Conservation (phyloP, 768 basidiomycete species). For the Termitomyces sp. region DNA sequence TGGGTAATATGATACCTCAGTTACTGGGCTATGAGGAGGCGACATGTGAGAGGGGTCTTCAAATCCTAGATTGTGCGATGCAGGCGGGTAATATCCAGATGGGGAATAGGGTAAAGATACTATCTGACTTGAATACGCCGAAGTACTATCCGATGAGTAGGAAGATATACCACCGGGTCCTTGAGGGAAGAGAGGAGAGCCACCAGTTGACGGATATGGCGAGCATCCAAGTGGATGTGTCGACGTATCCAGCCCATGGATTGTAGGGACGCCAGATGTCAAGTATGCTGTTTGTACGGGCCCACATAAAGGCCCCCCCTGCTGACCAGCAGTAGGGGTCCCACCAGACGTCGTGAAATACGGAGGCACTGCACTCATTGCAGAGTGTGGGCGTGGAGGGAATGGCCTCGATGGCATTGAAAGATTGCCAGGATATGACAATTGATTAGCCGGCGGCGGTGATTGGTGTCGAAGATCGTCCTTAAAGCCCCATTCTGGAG, state of each 20-base stretch:
- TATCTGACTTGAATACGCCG: constrained; percentile 15
- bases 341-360: neutral
- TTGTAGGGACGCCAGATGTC: constrained; percentile 4
- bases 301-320: constrained; percentile 1
- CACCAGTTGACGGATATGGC: constrained; percentile 17
- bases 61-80: constrained; percentile 11
- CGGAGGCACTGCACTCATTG: constrained; percentile 6
- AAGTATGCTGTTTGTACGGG: constrained; percentile 2
- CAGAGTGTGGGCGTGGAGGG: constrained; percentile 22
- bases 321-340: neutral
- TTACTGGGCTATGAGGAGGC: constrained; percentile 15
- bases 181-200: constrained; percentile 4
- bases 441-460: constrained; percentile 10
- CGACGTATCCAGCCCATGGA: constrained; percentile 7
- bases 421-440: constrained; percentile 20
- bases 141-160: constrained; percentile 6
- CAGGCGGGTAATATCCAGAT: constrained; percentile 9
- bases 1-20: constrained; percentile 10
- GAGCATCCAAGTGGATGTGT: constrained; percentile 6
- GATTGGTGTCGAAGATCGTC: constrained; percentile 10
- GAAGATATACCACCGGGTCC: constrained; percentile 5
- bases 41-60: constrained; percentile 1
- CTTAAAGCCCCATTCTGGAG: constrained; percentile 34
- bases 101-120: constrained; percentile 10
- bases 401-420: constrained; percentile 21